phyloP scores from a whole-genome alignment of 345 rosid species.

The Pseudoturritis turrita region DNA sequence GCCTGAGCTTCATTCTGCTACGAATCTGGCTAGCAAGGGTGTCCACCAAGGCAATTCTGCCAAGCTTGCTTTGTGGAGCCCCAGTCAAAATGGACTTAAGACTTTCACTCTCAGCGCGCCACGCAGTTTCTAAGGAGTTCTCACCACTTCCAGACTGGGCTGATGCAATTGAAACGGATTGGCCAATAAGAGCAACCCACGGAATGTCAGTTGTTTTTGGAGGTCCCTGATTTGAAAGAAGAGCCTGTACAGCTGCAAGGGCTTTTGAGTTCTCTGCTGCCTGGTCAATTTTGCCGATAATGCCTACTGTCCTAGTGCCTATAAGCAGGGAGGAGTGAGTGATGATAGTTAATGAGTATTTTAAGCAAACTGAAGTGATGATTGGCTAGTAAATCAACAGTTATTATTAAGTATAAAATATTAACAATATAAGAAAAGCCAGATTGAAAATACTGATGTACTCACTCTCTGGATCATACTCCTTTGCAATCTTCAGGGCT shows the following conservation, averaged over 20 bases:
- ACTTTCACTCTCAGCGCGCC: slow-evolving; percentile 98
- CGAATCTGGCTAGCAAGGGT: slow-evolving; percentile 90
- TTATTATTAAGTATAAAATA: not conserved
- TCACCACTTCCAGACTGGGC: slow-evolving; percentile 76
- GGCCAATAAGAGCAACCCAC: slow-evolving; percentile 99
- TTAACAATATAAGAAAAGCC: not conserved
- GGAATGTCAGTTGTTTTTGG: slow-evolving; percentile 88
- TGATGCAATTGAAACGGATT: slow-evolving; percentile 86
- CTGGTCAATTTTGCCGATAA: slow-evolving; percentile 92
- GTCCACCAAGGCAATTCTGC: slow-evolving; percentile 90
- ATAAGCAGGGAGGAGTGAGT: slow-evolving; percentile 19
- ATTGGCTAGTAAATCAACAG: not conserved
- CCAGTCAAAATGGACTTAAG: slow-evolving; percentile 75
- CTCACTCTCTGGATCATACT: slow-evolving; percentile 85
- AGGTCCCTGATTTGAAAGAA: slow-evolving; percentile 86
- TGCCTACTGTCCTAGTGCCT: slow-evolving; percentile 97
- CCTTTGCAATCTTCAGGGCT: slow-evolving; percentile 91
- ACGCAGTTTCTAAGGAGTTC: slow-evolving; percentile 95
- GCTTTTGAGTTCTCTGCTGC: slow-evolving; percentile 87
- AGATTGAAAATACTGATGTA: slow-evolving; percentile 5
- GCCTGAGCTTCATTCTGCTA: slow-evolving; percentile 84
- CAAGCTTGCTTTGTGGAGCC: slow-evolving; percentile 89
- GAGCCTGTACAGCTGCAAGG: slow-evolving; percentile 95
- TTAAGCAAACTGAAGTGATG: not conserved
- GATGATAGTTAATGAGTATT: not conserved